These are phyloP conservation scores for Solanum chacoense DNA, from an alignment of 305 asterid genomes.

Conservation along the genomic window DNA sequence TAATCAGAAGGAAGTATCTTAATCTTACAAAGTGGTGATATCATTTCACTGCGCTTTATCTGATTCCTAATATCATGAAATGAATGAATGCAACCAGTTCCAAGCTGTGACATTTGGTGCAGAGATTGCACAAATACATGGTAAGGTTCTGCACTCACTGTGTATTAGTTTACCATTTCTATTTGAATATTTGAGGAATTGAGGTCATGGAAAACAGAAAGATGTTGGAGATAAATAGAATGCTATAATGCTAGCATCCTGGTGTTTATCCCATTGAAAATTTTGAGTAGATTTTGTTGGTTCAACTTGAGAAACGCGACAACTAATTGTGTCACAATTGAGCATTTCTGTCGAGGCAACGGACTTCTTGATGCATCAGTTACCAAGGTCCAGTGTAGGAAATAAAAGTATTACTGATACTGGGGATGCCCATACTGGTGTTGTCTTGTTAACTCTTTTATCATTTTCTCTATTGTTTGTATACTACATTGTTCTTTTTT, in stretches of 20 bases:
- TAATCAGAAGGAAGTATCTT: not conserved
- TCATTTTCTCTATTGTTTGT: not conserved
- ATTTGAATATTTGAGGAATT: not conserved
- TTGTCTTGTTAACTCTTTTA: not conserved
- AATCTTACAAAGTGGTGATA: not conserved
- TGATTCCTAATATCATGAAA: not conserved
- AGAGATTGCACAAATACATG: not conserved
- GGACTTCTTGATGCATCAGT: not conserved
- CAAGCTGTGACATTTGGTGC: not conserved
- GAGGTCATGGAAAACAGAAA: not conserved
- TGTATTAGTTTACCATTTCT: not conserved
- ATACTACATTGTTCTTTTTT: not conserved
- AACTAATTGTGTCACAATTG: not conserved
- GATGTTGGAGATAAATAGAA: not conserved
- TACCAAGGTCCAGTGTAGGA: not conserved
- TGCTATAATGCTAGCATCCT: not conserved
- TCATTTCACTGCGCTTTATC: not conserved
- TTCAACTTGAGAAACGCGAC: not conserved
- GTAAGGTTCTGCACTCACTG: not conserved
- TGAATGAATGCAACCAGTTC: not conserved
- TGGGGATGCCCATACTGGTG: not conserved
- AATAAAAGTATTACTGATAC: not conserved
- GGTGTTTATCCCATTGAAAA: not conserved
- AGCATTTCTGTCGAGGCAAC: not conserved
- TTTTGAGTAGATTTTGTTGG: not conserved